Evolutionary conservation across 768 basidiomycete species (phyloP).

Genomic region (Favolaschia claudopus): DNA sequence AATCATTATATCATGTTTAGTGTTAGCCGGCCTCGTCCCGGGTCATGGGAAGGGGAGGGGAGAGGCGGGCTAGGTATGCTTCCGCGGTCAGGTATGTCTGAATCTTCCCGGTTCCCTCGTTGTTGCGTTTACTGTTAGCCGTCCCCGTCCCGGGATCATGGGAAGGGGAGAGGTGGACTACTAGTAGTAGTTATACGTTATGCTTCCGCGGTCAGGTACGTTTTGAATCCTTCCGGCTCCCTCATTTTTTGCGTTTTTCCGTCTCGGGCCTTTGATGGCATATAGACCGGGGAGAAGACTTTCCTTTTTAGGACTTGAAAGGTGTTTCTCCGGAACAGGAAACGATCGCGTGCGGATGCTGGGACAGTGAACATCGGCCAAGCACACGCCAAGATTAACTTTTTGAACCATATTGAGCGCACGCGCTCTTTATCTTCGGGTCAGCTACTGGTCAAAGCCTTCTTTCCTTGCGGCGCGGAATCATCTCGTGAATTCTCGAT

Average conservation of each 20-base stretch:
- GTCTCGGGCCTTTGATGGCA: background rate
- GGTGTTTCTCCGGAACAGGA: slow-evolving; percentile 18
- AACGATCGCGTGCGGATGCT: background rate
- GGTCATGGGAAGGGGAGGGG: too few species aligned
- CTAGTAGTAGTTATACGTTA: background rate
- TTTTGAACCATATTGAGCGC: slow-evolving; percentile 6
- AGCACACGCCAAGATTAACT: background rate
- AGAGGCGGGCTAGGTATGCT: too few species aligned
- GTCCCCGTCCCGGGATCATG: too few species aligned
- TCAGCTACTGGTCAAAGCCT: too few species aligned
- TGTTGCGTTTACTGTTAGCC: too few species aligned
- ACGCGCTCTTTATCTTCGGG: slow-evolving; percentile 6
- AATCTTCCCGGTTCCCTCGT: too few species aligned
- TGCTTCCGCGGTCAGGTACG: too few species aligned
- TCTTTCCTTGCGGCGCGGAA: background rate
- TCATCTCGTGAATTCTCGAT: slow-evolving; percentile 9
- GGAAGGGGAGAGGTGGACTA: too few species aligned
- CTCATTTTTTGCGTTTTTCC: background rate
- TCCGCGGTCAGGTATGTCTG: too few species aligned
- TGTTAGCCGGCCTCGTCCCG: too few species aligned
- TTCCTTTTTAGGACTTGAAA: slow-evolving; percentile 2
- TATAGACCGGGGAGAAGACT: background rate
- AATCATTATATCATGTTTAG: too few species aligned
- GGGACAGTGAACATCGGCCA: background rate
- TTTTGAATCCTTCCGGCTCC: too few species aligned